These are phyloP conservation scores for Ophiostoma novo-ulmi DNA, from an alignment of 2,329 filamentous ascomycete species.

Conservation along the genomic window DNA sequence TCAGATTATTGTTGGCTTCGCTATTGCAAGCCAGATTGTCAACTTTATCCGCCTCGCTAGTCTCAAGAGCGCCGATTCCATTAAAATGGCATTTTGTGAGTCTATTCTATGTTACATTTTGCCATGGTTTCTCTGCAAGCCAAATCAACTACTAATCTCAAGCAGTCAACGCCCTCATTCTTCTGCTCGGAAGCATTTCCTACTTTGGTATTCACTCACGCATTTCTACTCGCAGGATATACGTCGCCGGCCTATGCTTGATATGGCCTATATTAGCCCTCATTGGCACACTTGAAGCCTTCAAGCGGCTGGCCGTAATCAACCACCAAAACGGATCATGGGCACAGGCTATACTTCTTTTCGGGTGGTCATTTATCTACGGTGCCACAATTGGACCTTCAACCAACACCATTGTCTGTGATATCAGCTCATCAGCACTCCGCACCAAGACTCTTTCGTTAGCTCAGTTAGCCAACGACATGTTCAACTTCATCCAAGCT, in stretches of 20 bases:
- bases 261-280: slow-evolving; percentile 37
- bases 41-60: slow-evolving; percentile 33
- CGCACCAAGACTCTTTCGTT: slow-evolving; percentile 28
- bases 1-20: slow-evolving; percentile 34
- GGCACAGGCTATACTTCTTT: slow-evolving; percentile 39
- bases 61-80: slow-evolving; percentile 36
- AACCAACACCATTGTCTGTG: slow-evolving; percentile 28
- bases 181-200: slow-evolving; percentile 40
- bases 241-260: slow-evolving; percentile 36
- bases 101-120: background rate
- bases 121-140: background rate
- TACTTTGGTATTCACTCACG: slow-evolving; percentile 40
- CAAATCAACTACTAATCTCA: background rate
- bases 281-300: slow-evolving; percentile 41
- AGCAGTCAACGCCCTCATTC: slow-evolving; percentile 26
- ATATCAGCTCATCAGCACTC: slow-evolving; percentile 25
- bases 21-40: slow-evolving; percentile 36
- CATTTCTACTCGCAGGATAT: slow-evolving; percentile 43
- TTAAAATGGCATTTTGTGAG: slow-evolving; percentile 35
- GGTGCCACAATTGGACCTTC: slow-evolving; percentile 26
- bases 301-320: slow-evolving; percentile 35
- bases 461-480: slow-evolving; percentile 26
- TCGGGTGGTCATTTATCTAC: slow-evolving; percentile 40
- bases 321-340: slow-evolving; percentile 32
- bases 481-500: slow-evolving; percentile 26